A percentile compares a stretch with the other conserved stretches of the same genome.
Evolutionary conservation across 1,284 basidiomycete species (phyloP).

Genomic region (Peniophora sp.): DNA sequence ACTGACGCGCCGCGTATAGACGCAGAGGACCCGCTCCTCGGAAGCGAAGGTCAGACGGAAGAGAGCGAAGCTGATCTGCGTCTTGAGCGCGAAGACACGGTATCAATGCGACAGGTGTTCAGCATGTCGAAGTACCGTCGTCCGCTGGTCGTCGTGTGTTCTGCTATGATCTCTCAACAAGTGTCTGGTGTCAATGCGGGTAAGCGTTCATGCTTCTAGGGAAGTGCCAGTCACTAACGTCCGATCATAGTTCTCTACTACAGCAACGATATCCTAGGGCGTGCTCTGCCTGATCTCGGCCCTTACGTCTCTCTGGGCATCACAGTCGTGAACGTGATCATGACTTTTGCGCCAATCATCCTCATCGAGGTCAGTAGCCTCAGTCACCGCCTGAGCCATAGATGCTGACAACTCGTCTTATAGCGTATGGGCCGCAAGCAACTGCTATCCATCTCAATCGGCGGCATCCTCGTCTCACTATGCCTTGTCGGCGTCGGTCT

Average conservation of each 20-base stretch:
- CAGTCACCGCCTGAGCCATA: slow-evolving; percentile 1
- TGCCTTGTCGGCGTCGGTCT: slow-evolving; percentile 68
- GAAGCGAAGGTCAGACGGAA: neutral
- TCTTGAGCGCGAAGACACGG: slow-evolving; percentile 21
- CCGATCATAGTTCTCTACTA: slow-evolving; percentile 66
- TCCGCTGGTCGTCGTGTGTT: slow-evolving; percentile 64
- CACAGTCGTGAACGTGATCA: slow-evolving; percentile 73
- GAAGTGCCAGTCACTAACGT: neutral
- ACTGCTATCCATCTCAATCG: slow-evolving; percentile 48
- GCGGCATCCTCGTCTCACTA: slow-evolving; percentile 61
- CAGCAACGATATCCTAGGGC: slow-evolving; percentile 79
- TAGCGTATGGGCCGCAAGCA: slow-evolving; percentile 60
- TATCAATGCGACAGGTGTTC: slow-evolving; percentile 50
- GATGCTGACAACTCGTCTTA: neutral
- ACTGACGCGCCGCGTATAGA: no score
- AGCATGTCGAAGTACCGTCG: slow-evolving; percentile 48
- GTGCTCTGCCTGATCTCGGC: slow-evolving; percentile 68
- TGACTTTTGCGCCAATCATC: slow-evolving; percentile 78
- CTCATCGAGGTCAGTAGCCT: slow-evolving; percentile 70
- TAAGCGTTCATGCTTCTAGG: slow-evolving; percentile 10
- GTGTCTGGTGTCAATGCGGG: slow-evolving; percentile 62
- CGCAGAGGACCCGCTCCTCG: neutral
- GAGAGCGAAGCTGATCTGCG: neutral
- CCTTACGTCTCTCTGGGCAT: slow-evolving; percentile 75
- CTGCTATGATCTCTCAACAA: slow-evolving; percentile 75